phyloP scores from a whole-genome alignment of 2,329 filamentous ascomycete species.

The Aschersonia sp. region DNA sequence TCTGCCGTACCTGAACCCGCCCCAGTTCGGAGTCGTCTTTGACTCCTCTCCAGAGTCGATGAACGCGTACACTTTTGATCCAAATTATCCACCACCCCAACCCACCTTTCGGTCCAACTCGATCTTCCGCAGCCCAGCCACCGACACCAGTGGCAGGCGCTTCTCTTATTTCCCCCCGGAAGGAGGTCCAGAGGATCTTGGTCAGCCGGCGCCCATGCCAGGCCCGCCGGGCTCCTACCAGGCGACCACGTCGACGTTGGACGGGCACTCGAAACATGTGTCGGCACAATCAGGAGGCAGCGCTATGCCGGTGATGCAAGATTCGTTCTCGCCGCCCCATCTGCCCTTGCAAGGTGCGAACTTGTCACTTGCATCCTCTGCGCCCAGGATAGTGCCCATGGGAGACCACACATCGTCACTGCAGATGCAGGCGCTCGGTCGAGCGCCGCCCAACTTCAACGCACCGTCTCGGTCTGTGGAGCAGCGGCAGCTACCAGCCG shows the following conservation, averaged over 20 bases:
- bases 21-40: constrained; percentile 45
- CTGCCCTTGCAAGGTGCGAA: constrained; percentile 15
- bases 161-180: constrained; percentile 54
- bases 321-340: constrained; percentile 22
- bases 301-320: constrained; percentile 11
- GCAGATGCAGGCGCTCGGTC: constrained; percentile 11
- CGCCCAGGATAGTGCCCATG: constrained; percentile 8
- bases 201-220: constrained; percentile 5
- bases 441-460: constrained; percentile 8
- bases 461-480: constrained; percentile 22
- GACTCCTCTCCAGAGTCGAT: constrained; percentile 40
- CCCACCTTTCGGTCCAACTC: constrained; percentile 51
- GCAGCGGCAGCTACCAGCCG: constrained; percentile 28
- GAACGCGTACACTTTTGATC: constrained; percentile 29
- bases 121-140: constrained; percentile 47
- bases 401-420: constrained; percentile 19
- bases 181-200: constrained; percentile 17
- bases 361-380: constrained; percentile 15
- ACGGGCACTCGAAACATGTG: constrained; percentile 18
- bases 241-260: constrained; percentile 13
- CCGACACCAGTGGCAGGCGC: constrained; percentile 37
- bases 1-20: constrained; percentile 28
- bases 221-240: constrained; percentile 8
- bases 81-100: constrained; percentile 26
- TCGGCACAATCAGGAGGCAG: constrained; percentile 27